Base-by-base conservation (phyloP, 768 basidiomycete genomes). In the Tylopilus subfusipes region DNA sequence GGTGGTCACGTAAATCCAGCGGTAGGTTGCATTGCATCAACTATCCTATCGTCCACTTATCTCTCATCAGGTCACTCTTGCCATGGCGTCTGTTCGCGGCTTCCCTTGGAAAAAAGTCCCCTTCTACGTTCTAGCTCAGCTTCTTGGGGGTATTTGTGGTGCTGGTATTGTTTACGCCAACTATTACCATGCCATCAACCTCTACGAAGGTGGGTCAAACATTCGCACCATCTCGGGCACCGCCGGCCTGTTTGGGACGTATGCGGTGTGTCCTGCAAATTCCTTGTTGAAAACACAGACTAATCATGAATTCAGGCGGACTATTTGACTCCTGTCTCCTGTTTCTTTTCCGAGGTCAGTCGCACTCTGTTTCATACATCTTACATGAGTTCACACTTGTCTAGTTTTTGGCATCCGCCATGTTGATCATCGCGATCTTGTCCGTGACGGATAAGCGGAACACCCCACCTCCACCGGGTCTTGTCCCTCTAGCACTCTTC, bases 71-170 rank as follows among this genome's bases (percentile, higher is more conserved):
- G 77, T 91, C 24, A 93, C 90, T 18, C 69, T 93, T 47, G 77
- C 82, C 14, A 63, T 90, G 42, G 87, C 86, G 5, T 74, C 81
- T 3, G 83, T 83, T 68, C 82, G 90, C 57, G 78, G 77, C 43
- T 91, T 93, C 69, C 88, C 90, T 0, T 87, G 87, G 85, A 78
- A 76, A 59, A 92, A 92, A 66, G 90, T 90, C 0, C 90, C 90
- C 0, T 76, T 61, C 21, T 90, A 83, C 65, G 79, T 87, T 43
- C 63, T 82, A 46, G 79, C 84, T 0, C 87, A 89, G 65, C 53
- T 85, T 19, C 65, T 88, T 46, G 87, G 86, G 21, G 85, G 71
- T 5, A 60, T 85, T 31, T 74, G 78, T 42, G 87, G 84, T 18
- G 80, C 79, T 14, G 78, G 77, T 1, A 63, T 83, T 39, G 68